Evolutionary conservation across 2,329 filamentous ascomycete species (phyloP).

Genomic region (Ramularia endophylla): DNA sequence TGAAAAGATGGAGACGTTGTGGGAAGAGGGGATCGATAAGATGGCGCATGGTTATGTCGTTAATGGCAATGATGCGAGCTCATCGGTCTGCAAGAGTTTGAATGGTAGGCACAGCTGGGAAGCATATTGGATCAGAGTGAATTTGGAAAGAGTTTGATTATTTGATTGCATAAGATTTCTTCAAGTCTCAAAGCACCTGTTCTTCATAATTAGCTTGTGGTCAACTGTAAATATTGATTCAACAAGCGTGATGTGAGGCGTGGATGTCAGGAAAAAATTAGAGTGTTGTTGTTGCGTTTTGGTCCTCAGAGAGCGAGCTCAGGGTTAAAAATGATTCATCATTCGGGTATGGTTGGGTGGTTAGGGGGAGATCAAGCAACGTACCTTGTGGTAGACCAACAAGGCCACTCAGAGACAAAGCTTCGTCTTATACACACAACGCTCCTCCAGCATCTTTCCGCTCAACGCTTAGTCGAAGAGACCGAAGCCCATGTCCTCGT

Average conservation of each 20-base stretch:
- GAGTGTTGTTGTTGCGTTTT: slow-evolving; percentile 60
- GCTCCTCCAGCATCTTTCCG: slow-evolving; percentile 9
- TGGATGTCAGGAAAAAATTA: slow-evolving; percentile 63
- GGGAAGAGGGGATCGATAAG: slow-evolving; percentile 36
- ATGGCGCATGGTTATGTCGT: slow-evolving; percentile 61
- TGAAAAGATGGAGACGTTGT: slow-evolving; percentile 41
- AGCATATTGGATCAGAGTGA: slow-evolving; percentile 51
- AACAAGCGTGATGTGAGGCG: background rate
- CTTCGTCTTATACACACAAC: background rate
- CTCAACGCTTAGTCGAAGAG: slow-evolving; percentile 45
- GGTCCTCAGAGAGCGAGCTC: slow-evolving; percentile 53
- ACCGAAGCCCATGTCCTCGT: slow-evolving; percentile 51
- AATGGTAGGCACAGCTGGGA: slow-evolving; percentile 53
- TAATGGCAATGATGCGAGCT: slow-evolving; percentile 54
- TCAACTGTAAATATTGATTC: too few relatives aligned
- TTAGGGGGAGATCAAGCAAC: slow-evolving; percentile 19
- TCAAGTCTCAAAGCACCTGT: too few relatives aligned
- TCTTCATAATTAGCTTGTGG: too few relatives aligned
- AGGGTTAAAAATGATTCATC: slow-evolving; percentile 66
- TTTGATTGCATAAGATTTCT: too few relatives aligned
- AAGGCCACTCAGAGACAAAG: background rate
- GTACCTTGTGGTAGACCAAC: slow-evolving; percentile 28
- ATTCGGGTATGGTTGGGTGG: slow-evolving; percentile 32
- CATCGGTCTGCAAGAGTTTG: slow-evolving; percentile 56
- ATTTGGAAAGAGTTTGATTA: slow-evolving; percentile 25